phyloP scores from a whole-genome alignment of 352 stramenopile species.

The Phytophthora constricta region DNA sequence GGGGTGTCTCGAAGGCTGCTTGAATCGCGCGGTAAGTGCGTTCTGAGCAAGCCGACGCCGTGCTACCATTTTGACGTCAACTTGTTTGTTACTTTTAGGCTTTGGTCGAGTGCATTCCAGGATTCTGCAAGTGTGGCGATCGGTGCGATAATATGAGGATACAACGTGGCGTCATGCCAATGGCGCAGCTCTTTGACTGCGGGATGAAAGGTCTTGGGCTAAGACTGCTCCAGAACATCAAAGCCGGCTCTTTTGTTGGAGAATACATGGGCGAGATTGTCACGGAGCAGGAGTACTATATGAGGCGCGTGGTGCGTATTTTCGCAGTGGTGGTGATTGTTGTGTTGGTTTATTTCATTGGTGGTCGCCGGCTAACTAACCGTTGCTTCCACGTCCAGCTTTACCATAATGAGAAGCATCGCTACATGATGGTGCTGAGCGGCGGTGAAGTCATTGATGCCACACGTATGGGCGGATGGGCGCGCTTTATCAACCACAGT shows the following conservation, averaged over 20 bases:
- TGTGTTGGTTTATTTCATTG: too few species aligned
- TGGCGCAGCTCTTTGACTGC: conserved; percentile 55
- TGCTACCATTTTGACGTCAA: background rate
- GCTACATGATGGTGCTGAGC: conserved; percentile 88
- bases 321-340: background rate
- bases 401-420: conserved; percentile 86
- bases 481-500: conserved; percentile 96
- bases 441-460: conserved; percentile 90
- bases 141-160: conserved; percentile 82
- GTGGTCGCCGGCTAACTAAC: too few species aligned
- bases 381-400: too few species aligned
- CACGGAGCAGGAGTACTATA: conserved; percentile 84
- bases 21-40: conserved; percentile 78
- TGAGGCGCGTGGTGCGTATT: conserved; percentile 66
- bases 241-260: conserved; percentile 67
- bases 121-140: conserved; percentile 68
- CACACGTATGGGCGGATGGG: conserved; percentile 90
- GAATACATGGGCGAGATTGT: conserved; percentile 90
- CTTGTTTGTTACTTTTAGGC: conserved; percentile 35
- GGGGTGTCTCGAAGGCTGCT: conserved; percentile 76
- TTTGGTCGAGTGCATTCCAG: conserved; percentile 70
- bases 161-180: conserved; percentile 65
- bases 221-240: conserved; percentile 53
- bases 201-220: conserved; percentile 74
- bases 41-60: background rate